Conservation (phyloP, 2,329 filamentous ascomycete species). For the Celoporthe dispersa region DNA sequence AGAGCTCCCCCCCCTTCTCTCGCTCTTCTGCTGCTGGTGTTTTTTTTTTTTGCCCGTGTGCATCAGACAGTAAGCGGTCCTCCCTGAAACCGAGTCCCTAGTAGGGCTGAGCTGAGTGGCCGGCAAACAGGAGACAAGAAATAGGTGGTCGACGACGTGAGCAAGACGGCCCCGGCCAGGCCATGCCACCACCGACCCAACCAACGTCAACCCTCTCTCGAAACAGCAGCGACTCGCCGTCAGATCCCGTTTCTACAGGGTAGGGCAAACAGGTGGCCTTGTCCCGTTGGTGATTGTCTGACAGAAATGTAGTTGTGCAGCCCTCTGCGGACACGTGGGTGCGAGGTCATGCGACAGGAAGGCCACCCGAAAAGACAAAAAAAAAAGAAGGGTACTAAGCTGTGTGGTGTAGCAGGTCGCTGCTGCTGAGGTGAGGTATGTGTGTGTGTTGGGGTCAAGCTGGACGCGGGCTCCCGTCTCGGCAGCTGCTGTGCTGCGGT, state of each 20-base stretch:
- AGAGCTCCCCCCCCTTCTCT: not conserved
- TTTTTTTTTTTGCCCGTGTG: not conserved
- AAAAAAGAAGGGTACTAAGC: not conserved
- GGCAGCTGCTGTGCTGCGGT: not conserved
- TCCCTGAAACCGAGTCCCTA: constrained; percentile 10
- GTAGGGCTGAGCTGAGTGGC: not conserved
- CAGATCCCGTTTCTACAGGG: not conserved
- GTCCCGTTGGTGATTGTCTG: not conserved
- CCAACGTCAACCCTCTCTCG: not conserved
- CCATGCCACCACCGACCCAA: constrained; percentile 9
- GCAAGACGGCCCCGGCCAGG: not conserved
- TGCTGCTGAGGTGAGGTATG: not conserved
- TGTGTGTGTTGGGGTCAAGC: not conserved
- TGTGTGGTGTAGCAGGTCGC: not conserved
- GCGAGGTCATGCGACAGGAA: not conserved
- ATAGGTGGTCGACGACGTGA: constrained; percentile 6
- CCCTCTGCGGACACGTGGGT: constrained; percentile 4
- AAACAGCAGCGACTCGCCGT: constrained; percentile 9
- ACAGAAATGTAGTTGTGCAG: not conserved
- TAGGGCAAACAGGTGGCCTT: not conserved
- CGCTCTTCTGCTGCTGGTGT: not conserved
- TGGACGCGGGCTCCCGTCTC: not conserved
- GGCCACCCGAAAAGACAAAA: not conserved
- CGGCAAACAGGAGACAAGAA: constrained; percentile 7
- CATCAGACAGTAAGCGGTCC: constrained; percentile 15